These are phyloP conservation scores for Boletellus emodensis DNA, from an alignment of 768 basidiomycete species.

Conservation along the genomic window DNA sequence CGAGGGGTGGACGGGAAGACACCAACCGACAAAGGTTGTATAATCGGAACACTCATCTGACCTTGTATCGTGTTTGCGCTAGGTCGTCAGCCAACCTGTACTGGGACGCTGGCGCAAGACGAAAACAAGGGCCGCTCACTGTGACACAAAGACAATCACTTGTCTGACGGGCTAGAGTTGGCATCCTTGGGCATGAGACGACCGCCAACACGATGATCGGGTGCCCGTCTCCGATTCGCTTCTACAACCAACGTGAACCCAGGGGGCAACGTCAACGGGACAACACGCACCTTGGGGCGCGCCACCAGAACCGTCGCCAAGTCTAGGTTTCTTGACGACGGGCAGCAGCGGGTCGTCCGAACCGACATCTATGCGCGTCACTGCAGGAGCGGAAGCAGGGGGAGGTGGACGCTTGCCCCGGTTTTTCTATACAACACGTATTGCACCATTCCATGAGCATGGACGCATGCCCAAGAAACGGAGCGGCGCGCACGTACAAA, in stretches of 20 bases:
- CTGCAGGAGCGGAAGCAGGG: conserved; percentile 36
- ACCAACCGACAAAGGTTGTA: no score
- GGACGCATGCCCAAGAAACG: no score
- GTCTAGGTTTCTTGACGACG: conserved; percentile 37
- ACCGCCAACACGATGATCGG: no score
- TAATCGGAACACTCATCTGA: no score
- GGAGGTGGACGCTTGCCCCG: conserved; percentile 52
- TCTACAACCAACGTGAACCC: no score
- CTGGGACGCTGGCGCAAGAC: neutral
- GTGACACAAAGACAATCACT: neutral
- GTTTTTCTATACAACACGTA: conserved; percentile 43
- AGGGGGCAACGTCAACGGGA: no score
- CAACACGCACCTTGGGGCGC: conserved; percentile 5
- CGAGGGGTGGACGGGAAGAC: no score
- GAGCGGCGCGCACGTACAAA: conserved; percentile 43
- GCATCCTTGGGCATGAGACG: no score
- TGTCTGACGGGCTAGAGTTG: no score
- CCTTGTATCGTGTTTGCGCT: no score
- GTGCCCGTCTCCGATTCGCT: no score
- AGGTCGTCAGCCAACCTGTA: neutral
- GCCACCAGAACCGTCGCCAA: conserved; percentile 13
- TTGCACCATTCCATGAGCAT: neutral
- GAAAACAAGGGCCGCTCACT: neutral
- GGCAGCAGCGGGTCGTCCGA: conserved; percentile 12
- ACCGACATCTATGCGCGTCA: conserved; percentile 32